Evolutionary conservation across 2,329 filamentous ascomycete genomes (phyloP).

Genomic region (Pseudocercospora fijiensis): DNA sequence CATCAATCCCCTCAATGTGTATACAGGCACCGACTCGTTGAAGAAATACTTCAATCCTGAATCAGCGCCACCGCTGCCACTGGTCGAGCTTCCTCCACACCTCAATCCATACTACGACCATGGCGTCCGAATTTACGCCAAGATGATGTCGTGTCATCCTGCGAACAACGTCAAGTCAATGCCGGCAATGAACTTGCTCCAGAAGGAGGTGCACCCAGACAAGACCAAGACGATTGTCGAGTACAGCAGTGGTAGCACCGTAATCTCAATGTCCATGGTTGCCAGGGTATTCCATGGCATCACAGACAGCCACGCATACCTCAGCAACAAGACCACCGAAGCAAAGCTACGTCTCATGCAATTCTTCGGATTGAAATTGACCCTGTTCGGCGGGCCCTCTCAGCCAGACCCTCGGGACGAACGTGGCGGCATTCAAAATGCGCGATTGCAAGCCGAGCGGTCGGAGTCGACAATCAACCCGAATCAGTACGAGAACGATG

Average conservation of each 20-base stretch:
- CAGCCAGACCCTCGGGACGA: slow-evolving; percentile 57
- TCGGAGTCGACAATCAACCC: slow-evolving; percentile 52
- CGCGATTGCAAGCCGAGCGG: slow-evolving; percentile 45
- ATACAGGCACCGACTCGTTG: slow-evolving; percentile 57
- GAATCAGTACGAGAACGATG: slow-evolving; percentile 84
- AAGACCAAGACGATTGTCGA: slow-evolving; percentile 56
- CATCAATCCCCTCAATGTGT: slow-evolving; percentile 50
- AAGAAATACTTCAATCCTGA: slow-evolving; percentile 62
- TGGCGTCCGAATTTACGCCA: slow-evolving; percentile 63
- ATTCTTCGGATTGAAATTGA: slow-evolving; percentile 59
- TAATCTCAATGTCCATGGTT: slow-evolving; percentile 60
- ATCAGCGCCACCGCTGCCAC: slow-evolving; percentile 56
- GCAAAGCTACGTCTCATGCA: slow-evolving; percentile 58
- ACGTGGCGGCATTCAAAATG: slow-evolving; percentile 55
- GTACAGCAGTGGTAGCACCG: slow-evolving; percentile 62
- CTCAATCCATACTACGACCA: slow-evolving; percentile 59
- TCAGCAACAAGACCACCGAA: slow-evolving; percentile 59
- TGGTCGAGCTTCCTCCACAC: slow-evolving; percentile 59
- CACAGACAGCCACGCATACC: slow-evolving; percentile 54
- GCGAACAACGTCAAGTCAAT: slow-evolving; percentile 65
- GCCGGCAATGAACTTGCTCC: slow-evolving; percentile 40
- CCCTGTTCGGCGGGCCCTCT: slow-evolving; percentile 58
- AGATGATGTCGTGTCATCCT: slow-evolving; percentile 65
- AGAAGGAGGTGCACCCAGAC: slow-evolving; percentile 17
- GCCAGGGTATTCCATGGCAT: slow-evolving; percentile 54